Percentiles rank a stretch among this genome's conserved stretches.
Evolutionary conservation across 805 yeast genomes (phyloP).

Genomic region (Pichia membranifaciens): DNA sequence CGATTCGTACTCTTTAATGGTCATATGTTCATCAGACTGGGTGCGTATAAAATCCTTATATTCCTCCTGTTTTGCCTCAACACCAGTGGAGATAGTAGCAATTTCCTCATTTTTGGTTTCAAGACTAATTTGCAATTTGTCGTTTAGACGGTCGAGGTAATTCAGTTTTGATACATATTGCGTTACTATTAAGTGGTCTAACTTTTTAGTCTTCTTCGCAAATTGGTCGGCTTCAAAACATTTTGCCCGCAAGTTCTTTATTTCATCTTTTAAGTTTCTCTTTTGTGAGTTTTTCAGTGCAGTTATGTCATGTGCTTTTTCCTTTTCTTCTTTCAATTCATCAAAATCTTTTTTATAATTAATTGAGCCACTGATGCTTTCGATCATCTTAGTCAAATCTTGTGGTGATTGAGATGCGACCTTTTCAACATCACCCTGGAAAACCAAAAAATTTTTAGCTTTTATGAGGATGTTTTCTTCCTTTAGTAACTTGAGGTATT

Average conservation of each 20-base stretch:
- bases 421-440: conserved; percentile 95
- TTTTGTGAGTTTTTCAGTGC: conserved; percentile 61
- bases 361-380: conserved; percentile 75
- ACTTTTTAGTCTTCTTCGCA: conserved; percentile 48
- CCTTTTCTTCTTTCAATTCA: conserved; percentile 53
- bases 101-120: conserved; percentile 34
- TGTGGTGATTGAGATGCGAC: conserved; percentile 81
- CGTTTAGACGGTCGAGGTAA: conserved; percentile 44
- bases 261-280: conserved; percentile 65
- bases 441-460: conserved; percentile 87
- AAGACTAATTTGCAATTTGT: conserved; percentile 30
- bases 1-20: conserved; percentile 36
- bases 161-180: conserved; percentile 60
- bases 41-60: conserved; percentile 30
- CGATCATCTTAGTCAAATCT: conserved; percentile 70
- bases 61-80: conserved; percentile 27
- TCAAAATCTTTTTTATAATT: conserved; percentile 68
- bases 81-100: conserved; percentile 19
- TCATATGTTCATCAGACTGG: conserved; percentile 42
- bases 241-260: conserved; percentile 73
- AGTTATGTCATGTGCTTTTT: conserved; percentile 57
- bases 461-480: conserved; percentile 77
- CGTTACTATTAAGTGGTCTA: conserved; percentile 39
- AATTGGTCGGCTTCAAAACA: conserved; percentile 64
- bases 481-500: conserved; percentile 62